Conservation (phyloP, 805 yeast species). For the Kuraishia capsulata region DNA sequence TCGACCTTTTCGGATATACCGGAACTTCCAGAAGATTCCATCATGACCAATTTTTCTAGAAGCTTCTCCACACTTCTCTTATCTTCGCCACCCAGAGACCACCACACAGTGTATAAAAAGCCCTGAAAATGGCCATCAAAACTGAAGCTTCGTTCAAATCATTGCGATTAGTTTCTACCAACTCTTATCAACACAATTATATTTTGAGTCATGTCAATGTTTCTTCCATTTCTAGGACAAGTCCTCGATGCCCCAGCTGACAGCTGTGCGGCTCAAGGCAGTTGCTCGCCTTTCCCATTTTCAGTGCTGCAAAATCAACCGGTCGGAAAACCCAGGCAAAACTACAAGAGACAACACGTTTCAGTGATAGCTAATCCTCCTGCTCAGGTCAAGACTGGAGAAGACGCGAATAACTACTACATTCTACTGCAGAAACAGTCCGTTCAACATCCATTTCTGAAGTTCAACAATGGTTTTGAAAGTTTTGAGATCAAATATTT, state of each 20-base stretch:
- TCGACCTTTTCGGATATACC: too few species aligned
- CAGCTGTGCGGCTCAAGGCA: neutral
- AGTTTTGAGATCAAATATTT: conserved; percentile 5
- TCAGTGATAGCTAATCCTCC: neutral
- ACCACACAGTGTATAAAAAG: too few species aligned
- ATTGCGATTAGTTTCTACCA: too few species aligned
- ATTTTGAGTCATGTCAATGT: neutral
- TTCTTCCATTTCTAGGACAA: neutral
- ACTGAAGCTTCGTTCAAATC: too few species aligned
- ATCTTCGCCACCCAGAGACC: too few species aligned
- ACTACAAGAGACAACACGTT: neutral
- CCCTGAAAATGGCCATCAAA: too few species aligned
- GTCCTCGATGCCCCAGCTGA: neutral
- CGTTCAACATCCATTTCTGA: neutral
- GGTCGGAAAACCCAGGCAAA: neutral
- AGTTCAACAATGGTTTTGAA: conserved; percentile 4
- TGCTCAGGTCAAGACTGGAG: neutral
- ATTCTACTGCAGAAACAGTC: neutral
- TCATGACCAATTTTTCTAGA: neutral
- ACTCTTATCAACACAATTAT: too few species aligned
- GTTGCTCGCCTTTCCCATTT: too few species aligned
- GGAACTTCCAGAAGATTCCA: neutral
- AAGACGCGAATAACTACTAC: neutral
- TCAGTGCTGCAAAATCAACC: too few species aligned
- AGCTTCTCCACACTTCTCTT: neutral